Base-by-base conservation (phyloP, 2,329 filamentous ascomycete species). In the Albifimbria verrucaria region DNA sequence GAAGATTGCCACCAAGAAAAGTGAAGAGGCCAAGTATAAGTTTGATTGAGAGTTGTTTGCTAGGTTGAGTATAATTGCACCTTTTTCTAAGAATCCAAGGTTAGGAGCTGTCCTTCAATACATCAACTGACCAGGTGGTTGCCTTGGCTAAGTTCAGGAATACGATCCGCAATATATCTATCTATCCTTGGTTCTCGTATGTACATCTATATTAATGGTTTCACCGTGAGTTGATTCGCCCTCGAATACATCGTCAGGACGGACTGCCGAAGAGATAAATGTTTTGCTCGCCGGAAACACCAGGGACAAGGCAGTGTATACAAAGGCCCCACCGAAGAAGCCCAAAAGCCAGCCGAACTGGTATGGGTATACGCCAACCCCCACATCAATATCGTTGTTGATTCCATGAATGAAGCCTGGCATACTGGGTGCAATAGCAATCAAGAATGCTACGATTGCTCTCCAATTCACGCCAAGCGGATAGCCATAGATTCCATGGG, bases 401-500 rank as follows among this genome's bases (percentile, higher is more conserved):
- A 48, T 48, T 22, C 46, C 46, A 26, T 48, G 9, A 36, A 51
- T 42, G 49, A 72, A 69, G 12, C 69, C 69, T 3, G 70, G 68
- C 47, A 72, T 55, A 2, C 64, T 64, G 1, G 70, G 70, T 3
- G 57, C 57, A 4, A 65, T 63, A 17, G 65, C 66, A 39, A 62
- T 58, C 17, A 66, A 50, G 61, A 69, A 70, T 56, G 66, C 61
- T 9, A 61, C 60, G 20, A 62, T 50, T 3, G 68, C 64, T 20
- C 66, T 57, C 65, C 64, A 67, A 39, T 68, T 68, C 24, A 62
- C 52, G 1, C 64, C 66, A 12, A 51, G 51, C 2, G 57, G 60
- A 43, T 61, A 68, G 62, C 63, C 65, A 53, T 68, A 68, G 52
- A 70, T 71, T 52, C 72, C 73, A 41, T 67, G 55, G 10, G 69